Evolutionary conservation across 2,329 filamentous ascomycete species (phyloP).

Genomic region (Fusarium luffae): DNA sequence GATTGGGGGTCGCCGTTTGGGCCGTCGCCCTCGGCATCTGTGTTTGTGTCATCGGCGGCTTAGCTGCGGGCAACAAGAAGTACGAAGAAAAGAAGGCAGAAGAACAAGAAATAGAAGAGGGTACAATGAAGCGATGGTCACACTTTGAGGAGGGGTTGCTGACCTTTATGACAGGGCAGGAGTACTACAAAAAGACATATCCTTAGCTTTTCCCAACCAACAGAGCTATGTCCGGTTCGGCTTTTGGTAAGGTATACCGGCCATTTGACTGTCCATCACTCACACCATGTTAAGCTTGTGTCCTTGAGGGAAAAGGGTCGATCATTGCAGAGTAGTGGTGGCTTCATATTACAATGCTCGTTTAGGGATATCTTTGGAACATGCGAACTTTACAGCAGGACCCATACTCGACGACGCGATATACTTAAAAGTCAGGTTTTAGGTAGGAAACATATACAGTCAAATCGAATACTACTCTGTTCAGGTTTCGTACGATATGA

Average conservation of each 20-base stretch:
- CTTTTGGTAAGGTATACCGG: not conserved
- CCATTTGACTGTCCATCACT: not conserved
- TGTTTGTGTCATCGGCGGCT: not conserved
- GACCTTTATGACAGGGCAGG: not conserved
- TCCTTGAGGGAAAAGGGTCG: not conserved
- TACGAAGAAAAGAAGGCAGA: not conserved
- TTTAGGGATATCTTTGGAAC: not conserved
- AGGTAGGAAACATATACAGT: not conserved
- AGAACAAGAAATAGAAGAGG: not conserved
- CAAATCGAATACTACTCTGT: not conserved
- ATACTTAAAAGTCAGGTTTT: not conserved
- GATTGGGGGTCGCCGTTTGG: not conserved
- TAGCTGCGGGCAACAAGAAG: not conserved
- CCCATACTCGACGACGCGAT: not conserved
- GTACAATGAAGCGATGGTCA: not conserved
- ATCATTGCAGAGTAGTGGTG: not conserved
- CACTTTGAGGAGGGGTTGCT: not conserved
- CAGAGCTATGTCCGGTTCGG: not conserved
- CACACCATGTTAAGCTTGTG: not conserved
- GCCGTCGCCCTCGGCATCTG: not conserved
- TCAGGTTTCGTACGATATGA: not conserved
- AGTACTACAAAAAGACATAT: not conserved
- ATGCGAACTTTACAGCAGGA: not conserved
- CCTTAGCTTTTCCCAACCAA: not conserved
- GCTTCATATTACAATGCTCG: not conserved